Evolutionary conservation across 192 early-diverging fungal species (phyloP).

Genomic region (Coemansia sp.): DNA sequence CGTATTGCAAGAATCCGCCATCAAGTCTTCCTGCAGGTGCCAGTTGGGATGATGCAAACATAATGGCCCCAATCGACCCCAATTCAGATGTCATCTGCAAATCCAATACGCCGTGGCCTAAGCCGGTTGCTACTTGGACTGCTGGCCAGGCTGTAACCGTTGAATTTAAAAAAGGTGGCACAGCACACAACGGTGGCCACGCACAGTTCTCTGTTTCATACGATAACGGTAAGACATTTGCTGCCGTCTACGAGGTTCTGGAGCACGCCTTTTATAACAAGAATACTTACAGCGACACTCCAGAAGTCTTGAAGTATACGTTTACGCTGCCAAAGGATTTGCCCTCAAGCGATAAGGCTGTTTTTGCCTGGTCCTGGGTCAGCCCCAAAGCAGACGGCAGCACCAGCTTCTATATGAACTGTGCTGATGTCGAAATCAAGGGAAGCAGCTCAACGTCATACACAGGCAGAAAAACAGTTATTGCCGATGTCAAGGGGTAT

Average conservation of each 20-base stretch:
- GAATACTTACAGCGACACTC: slow-evolving; percentile 16
- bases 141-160: slow-evolving; percentile 57
- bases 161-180: slow-evolving; percentile 29
- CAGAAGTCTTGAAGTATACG: slow-evolving; percentile 27
- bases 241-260: slow-evolving; percentile 56
- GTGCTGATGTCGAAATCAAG: slow-evolving; percentile 39
- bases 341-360: slow-evolving; percentile 56
- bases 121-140: slow-evolving; percentile 42
- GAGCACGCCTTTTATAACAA: slow-evolving; percentile 38
- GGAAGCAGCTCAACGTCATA: slow-evolving; percentile 31
- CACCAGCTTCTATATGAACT: slow-evolving; percentile 46
- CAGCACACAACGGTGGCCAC: slow-evolving; percentile 60
- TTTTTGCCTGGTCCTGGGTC: slow-evolving; percentile 66
- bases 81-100: slow-evolving; percentile 37
- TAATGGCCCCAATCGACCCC: slow-evolving; percentile 37
- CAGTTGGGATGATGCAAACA: slow-evolving; percentile 40
- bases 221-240: slow-evolving; percentile 61
- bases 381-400: slow-evolving; percentile 56
- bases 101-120: slow-evolving; percentile 27
- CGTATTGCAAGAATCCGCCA: slow-evolving; percentile 34
- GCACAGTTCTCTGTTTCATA: slow-evolving; percentile 68
- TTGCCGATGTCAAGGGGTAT: slow-evolving; percentile 41
- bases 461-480: slow-evolving; percentile 32
- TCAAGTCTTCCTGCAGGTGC: slow-evolving; percentile 29
- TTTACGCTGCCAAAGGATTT: slow-evolving; percentile 58